phyloP scores from a whole-genome alignment of 2,329 filamentous ascomycete genomes.

The Helicocarpus griseus region DNA sequence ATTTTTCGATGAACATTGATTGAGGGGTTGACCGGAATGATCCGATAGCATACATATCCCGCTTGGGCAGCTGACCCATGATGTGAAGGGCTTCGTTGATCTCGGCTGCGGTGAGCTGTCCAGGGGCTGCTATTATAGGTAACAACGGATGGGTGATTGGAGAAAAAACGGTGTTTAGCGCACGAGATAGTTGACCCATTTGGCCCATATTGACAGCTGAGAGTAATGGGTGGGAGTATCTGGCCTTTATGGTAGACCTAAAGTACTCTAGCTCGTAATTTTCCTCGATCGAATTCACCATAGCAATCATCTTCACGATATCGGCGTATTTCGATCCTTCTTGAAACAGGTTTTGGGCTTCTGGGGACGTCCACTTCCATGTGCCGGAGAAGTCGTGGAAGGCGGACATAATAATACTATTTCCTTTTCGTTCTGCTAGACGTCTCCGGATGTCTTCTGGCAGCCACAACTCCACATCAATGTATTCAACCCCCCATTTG shows the following conservation, averaged over 20 bases:
- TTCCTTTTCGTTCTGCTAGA: constrained; percentile 61
- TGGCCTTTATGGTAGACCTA: constrained; percentile 61
- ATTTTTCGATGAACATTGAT: constrained; percentile 78
- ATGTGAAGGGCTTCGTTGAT: constrained; percentile 71
- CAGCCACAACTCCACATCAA: constrained; percentile 81
- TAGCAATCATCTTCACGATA: constrained; percentile 84
- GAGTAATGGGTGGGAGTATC: constrained; percentile 62
- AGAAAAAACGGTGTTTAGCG: constrained; percentile 76
- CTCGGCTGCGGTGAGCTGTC: constrained; percentile 75
- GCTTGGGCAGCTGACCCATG: constrained; percentile 70
- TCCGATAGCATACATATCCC: constrained; percentile 70
- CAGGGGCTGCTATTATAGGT: constrained; percentile 74
- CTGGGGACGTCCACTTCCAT: constrained; percentile 70
- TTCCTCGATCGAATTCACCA: constrained; percentile 70
- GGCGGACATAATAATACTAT: constrained; percentile 80
- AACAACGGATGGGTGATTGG: constrained; percentile 79
- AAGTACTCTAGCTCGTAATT: constrained; percentile 90
- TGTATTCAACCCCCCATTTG: constrained; percentile 83
- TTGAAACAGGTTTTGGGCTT: constrained; percentile 62
- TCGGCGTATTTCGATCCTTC: constrained; percentile 66
- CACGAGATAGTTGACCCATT: constrained; percentile 73
- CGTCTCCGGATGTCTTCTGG: constrained; percentile 63
- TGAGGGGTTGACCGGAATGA: constrained; percentile 63
- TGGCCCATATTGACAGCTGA: constrained; percentile 84
- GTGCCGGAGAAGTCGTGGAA: constrained; percentile 81